phyloP scores from a whole-genome alignment of 1,284 basidiomycete species.

The Heterobasidion parviporum region DNA sequence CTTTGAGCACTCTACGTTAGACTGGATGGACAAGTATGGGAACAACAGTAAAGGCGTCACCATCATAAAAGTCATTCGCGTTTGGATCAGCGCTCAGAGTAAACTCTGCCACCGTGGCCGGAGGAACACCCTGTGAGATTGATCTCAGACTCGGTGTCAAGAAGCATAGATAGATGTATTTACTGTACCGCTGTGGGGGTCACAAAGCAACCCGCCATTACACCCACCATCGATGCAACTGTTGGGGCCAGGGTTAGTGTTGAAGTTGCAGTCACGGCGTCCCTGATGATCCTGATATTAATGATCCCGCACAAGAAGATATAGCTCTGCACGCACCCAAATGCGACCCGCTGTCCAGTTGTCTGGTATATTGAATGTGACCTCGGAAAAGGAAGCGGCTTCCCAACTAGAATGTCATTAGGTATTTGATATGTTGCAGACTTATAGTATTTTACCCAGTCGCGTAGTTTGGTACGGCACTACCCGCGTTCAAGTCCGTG shows the following conservation, averaged over 20 bases:
- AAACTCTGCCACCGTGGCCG: slow-evolving; percentile 36
- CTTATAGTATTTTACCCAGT: slow-evolving; percentile 18
- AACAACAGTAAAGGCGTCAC: slow-evolving; percentile 11
- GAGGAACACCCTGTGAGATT: slow-evolving; percentile 30
- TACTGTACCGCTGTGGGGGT: slow-evolving; percentile 14
- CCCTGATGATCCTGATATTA: slow-evolving; percentile 10
- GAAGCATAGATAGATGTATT: background rate
- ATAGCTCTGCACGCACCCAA: slow-evolving; percentile 20
- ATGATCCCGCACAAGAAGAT: background rate
- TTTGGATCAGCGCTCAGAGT: slow-evolving; percentile 24
- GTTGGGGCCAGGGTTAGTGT: slow-evolving; percentile 17
- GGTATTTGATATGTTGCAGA: background rate
- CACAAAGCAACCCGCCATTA: slow-evolving; percentile 17
- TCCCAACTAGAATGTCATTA: slow-evolving; percentile 20
- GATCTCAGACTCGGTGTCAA: background rate
- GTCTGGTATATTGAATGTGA: slow-evolving; percentile 26
- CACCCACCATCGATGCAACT: slow-evolving; percentile 18
- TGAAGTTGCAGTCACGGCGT: slow-evolving; percentile 32
- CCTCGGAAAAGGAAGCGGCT: slow-evolving; percentile 20
- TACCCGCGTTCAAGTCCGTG: slow-evolving; percentile 23
- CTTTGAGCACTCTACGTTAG: background rate
- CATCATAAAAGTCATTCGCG: slow-evolving; percentile 33
- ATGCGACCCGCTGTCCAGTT: slow-evolving; percentile 32
- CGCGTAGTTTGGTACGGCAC: slow-evolving; percentile 17
- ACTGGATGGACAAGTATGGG: background rate